Evolutionary conservation across 2,329 filamentous ascomycete genomes (phyloP).

Genomic region (Pochonia chlamydosporia): DNA sequence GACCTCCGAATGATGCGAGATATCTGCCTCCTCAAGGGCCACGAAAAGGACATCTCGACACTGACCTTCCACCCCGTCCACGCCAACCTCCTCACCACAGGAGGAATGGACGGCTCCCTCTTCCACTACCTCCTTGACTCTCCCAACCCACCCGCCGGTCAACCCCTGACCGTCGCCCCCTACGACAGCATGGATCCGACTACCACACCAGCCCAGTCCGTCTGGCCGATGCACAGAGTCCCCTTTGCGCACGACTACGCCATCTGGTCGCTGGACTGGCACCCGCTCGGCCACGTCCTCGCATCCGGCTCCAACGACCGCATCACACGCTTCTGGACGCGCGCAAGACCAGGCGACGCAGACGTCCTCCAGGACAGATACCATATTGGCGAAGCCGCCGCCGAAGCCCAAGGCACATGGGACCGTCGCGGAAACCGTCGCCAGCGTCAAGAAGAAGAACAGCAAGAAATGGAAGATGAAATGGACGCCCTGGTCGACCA

Average conservation of each 20-base stretch:
- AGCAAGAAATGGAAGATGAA: constrained; percentile 90
- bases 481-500: constrained; percentile 90
- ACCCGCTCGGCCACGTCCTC: constrained; percentile 90
- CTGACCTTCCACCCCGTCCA: constrained; percentile 93
- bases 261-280: constrained; percentile 98
- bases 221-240: constrained; percentile 83
- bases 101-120: constrained; percentile 82
- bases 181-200: constrained; percentile 79
- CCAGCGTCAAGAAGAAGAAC: constrained; percentile 84
- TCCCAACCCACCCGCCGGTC: constrained; percentile 75
- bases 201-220: constrained; percentile 79
- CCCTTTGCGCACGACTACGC: constrained; percentile 88
- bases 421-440: constrained; percentile 72
- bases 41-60: constrained; percentile 93
- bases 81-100: constrained; percentile 81
- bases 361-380: constrained; percentile 84
- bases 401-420: constrained; percentile 93
- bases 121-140: constrained; percentile 96
- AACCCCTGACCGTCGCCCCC: constrained; percentile 66
- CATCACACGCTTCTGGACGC: constrained; percentile 94
- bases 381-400: constrained; percentile 89
- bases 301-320: constrained; percentile 95
- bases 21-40: constrained; percentile 84
- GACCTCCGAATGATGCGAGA: constrained; percentile 98
- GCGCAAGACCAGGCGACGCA: constrained; percentile 80